A percentile compares a stretch with the other conserved stretches of the same genome.
These are phyloP conservation scores for Pythium brassicae DNA, from an alignment of 352 stramenopile genomes.

Conservation along the genomic window DNA sequence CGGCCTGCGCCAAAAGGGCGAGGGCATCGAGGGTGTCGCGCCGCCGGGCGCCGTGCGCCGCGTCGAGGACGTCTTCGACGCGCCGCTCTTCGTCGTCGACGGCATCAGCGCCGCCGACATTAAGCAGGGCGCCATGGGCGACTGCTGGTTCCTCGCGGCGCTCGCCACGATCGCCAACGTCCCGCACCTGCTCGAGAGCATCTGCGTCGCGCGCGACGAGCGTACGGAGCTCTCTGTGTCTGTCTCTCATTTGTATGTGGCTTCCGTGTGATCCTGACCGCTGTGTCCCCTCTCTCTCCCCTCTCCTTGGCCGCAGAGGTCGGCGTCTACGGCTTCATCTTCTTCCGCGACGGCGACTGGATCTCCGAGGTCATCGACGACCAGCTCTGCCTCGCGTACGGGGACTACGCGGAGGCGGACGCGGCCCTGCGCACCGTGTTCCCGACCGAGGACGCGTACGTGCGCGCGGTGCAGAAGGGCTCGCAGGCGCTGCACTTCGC, in stretches of 20 bases:
- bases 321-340: constrained; percentile 50
- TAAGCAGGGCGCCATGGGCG: constrained; percentile 63
- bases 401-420: constrained; percentile 21
- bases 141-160: constrained; percentile 82
- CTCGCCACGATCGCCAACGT: constrained; percentile 69
- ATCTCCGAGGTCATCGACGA: constrained; percentile 42
- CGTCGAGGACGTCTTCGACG: constrained; percentile 33
- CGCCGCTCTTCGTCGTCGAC: constrained; percentile 39
- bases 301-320: too few species aligned
- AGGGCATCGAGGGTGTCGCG: constrained; percentile 12
- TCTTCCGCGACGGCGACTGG: constrained; percentile 48
- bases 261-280: background rate
- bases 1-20: constrained; percentile 17
- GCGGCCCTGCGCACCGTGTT: constrained; percentile 19
- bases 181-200: constrained; percentile 56
- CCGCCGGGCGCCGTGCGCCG: constrained; percentile 18
- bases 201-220: constrained; percentile 44
- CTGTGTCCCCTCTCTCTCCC: too few species aligned
- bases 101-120: constrained; percentile 63
- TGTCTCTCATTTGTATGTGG: background rate
- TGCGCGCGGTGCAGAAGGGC: constrained; percentile 21
- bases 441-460: constrained; percentile 21
- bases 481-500: constrained; percentile 37
- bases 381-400: constrained; percentile 30
- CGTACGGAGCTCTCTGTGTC: constrained; percentile 6